phyloP scores from a whole-genome alignment of 768 basidiomycete species.

The Crucibulum laeve region DNA sequence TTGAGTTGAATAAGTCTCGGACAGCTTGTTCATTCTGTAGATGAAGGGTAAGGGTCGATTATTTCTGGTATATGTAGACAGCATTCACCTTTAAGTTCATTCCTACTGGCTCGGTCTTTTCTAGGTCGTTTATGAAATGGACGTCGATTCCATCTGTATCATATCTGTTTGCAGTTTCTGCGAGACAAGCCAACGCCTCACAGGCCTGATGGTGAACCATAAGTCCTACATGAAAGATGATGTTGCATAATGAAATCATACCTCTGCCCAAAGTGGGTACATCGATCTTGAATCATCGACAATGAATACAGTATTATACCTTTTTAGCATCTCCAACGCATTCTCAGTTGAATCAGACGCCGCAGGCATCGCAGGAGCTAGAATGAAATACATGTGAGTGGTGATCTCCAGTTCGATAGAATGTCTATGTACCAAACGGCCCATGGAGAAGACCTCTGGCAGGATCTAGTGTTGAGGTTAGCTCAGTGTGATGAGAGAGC shows the following conservation, averaged over 20 bases:
- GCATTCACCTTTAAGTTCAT: conserved; percentile 32
- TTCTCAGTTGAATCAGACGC: conserved; percentile 17
- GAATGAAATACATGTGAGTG: no score
- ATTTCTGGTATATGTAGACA: no score
- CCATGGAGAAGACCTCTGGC: no score
- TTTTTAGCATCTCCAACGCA: conserved; percentile 28
- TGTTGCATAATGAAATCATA: no score
- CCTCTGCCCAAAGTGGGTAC: conserved; percentile 50
- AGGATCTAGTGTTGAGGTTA: no score
- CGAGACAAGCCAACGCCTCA: conserved; percentile 43
- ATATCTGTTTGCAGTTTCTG: conserved; percentile 41
- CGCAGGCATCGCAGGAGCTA: neutral
- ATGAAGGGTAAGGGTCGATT: no score
- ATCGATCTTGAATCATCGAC: conserved; percentile 63
- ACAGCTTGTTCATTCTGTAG: conserved; percentile 19
- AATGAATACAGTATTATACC: conserved; percentile 55
- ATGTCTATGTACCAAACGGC: no score
- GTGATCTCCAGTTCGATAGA: no score
- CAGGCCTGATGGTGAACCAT: conserved; percentile 27
- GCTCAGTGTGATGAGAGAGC: no score
- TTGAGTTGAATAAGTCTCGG: conserved; percentile 34
- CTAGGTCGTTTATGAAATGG: conserved; percentile 48
- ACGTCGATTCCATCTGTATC: conserved; percentile 61
- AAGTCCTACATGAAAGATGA: conserved; percentile 3
- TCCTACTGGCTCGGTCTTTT: no score